These are phyloP conservation scores for Neonectria faginata DNA, from an alignment of 2,329 filamentous ascomycete genomes.

Conservation along the genomic window DNA sequence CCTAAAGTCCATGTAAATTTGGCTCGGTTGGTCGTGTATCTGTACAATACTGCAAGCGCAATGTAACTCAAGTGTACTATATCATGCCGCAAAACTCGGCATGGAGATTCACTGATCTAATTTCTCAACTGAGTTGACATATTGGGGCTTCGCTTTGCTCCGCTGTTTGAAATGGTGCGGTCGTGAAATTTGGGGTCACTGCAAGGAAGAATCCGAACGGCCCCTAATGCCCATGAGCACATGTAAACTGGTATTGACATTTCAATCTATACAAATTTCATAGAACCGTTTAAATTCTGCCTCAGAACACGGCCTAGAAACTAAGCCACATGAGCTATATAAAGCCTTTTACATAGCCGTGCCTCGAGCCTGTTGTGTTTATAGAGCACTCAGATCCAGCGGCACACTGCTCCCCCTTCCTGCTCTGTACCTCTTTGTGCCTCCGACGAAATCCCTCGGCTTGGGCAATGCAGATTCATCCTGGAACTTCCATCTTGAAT, in stretches of 20 bases:
- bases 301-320: slow-evolving; percentile 16
- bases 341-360: slow-evolving; percentile 17
- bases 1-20: slow-evolving; percentile 78
- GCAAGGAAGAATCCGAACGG: background rate
- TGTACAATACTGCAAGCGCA: slow-evolving; percentile 45
- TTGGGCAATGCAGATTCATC: slow-evolving; percentile 85
- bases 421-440: slow-evolving; percentile 83
- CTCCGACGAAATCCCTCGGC: slow-evolving; percentile 83
- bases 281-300: slow-evolving; percentile 19
- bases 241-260: slow-evolving; percentile 28
- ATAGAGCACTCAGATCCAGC: slow-evolving; percentile 77
- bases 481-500: slow-evolving; percentile 88
- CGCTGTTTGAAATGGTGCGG: background rate
- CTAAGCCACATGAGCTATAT: slow-evolving; percentile 11
- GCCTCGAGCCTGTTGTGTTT: slow-evolving; percentile 30
- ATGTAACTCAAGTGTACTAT: slow-evolving; percentile 46
- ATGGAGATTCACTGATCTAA: slow-evolving; percentile 25
- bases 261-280: slow-evolving; percentile 35
- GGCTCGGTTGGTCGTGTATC: slow-evolving; percentile 25
- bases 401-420: slow-evolving; percentile 95
- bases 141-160: background rate
- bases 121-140: slow-evolving; percentile 1
- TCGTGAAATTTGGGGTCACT: too few relatives aligned
- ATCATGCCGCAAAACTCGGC: slow-evolving; percentile 28
- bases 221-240: background rate